Evolutionary conservation across 371 early-diverging fungal species (phyloP), one percentile per base, ranked within the genome.

Genomic region (Mucor mucedo): DNA sequence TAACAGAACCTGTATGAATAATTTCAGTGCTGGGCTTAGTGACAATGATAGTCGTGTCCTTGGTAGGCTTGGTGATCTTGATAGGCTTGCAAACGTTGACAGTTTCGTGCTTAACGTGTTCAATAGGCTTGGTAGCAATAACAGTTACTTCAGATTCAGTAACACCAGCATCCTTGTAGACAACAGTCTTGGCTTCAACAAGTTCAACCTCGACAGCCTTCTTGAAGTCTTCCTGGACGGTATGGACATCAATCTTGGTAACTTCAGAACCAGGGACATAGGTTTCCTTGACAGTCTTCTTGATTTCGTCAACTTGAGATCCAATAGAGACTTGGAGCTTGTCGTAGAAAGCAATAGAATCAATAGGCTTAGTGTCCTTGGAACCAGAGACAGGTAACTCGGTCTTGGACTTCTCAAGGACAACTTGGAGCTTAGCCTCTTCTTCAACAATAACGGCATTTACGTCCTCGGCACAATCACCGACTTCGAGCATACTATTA

Each of bases 391-490:
- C 13, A 45, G 35, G 16, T 3, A 54, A 28, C 45, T 61, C 44
- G 11, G 41, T 32, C 38, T 65, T 54, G 38, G 59, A 59, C 16
- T 65, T n/a, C 3, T 65, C 49, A 5, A 59, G 4, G 39, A 55
- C 58, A 14, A 32, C 38, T 58, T 58, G 56, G 8, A 65, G 38
- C 33, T 65, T 53, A 2, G 48, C 45, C 38, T 65, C 55, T 54
- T 65, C 65, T 38, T 54, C 40, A 33, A 39, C 55, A 41, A 65
- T 59, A 38, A 32, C 55, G 48, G 65, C 45, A 11, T 65, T 16
- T 0, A 65, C 50, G 16, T 60, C 52, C 28, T 66, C 66, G 28
- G 48, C n/a, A 52, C 61, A 66, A 5, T 66, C 60, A 16, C 66
- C 66, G 44, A 66, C 42, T 42, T 42, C 42, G 42, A 42, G 42